phyloP scores from a whole-genome alignment of 2,329 filamentous ascomycete species.

The Colletotrichum agaves region DNA sequence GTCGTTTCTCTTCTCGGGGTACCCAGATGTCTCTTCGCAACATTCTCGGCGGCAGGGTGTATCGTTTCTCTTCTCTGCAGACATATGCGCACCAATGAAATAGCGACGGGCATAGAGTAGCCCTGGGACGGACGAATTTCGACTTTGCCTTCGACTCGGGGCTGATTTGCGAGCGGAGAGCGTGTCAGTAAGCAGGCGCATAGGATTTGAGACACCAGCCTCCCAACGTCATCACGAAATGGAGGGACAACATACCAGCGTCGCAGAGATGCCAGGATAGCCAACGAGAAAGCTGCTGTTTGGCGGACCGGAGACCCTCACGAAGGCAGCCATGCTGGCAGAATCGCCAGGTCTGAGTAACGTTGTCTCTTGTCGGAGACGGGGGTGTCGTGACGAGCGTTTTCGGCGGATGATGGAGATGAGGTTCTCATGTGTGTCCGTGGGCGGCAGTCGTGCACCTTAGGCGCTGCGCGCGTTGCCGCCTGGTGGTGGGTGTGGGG shows the following conservation, averaged over 20 bases:
- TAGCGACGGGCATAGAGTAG: constrained; percentile 86
- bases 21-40: constrained; percentile 90
- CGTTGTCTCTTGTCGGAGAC: constrained; percentile 22
- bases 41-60: constrained; percentile 93
- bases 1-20: constrained; percentile 90
- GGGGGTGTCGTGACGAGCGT: constrained; percentile 7
- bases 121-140: constrained; percentile 91
- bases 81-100: constrained; percentile 94
- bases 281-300: constrained; percentile 97
- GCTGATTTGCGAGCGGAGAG: constrained; percentile 61
- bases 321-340: constrained; percentile 75
- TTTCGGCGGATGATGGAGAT: constrained; percentile 21
- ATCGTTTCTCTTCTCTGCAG: constrained; percentile 95
- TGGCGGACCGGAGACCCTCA: constrained; percentile 95
- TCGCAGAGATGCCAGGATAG: constrained; percentile 97
- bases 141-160: constrained; percentile 96
- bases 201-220: constrained; percentile 32
- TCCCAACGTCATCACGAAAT: constrained; percentile 25
- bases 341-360: constrained; percentile 20
- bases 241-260: constrained; percentile 74
- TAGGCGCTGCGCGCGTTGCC: constrained; percentile 38
- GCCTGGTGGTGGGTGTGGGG: constrained; percentile 36
- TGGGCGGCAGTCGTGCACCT: constrained; percentile 37
- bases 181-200: constrained; percentile 31
- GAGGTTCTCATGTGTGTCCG: constrained; percentile 37